These are phyloP conservation scores for Cymodocea nodosa DNA, from an alignment of 116 monocot species.

Conservation along the genomic window DNA sequence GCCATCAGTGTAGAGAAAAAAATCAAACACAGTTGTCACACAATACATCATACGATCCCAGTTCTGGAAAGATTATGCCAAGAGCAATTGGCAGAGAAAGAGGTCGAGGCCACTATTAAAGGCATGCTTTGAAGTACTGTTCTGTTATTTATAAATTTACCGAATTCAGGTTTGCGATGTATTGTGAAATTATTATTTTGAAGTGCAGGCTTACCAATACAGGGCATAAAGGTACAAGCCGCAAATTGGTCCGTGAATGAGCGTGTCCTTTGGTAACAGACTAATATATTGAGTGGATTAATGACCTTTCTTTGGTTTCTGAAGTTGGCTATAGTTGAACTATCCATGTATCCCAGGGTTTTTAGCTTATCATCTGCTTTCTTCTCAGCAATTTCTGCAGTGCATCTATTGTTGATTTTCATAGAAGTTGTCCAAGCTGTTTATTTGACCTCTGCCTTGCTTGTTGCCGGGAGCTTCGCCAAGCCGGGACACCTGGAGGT, in stretches of 20 bases:
- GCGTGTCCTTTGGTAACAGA: slow-evolving; percentile 41
- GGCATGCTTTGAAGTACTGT: slow-evolving; percentile 13
- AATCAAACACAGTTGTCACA: slow-evolving; percentile 19
- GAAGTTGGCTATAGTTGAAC: neutral
- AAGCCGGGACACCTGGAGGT: neutral
- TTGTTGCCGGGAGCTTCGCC: slow-evolving; percentile 58
- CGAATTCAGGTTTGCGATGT: neutral
- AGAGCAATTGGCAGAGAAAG: slow-evolving; percentile 52
- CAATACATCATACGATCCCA: slow-evolving; percentile 30
- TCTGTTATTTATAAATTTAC: neutral
- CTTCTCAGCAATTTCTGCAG: slow-evolving; percentile 48
- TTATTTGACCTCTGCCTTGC: slow-evolving; percentile 45
- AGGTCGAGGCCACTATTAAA: slow-evolving; percentile 38
- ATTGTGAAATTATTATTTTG: neutral
- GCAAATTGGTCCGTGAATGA: slow-evolving; percentile 25
- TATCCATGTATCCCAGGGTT: neutral
- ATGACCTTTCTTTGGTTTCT: neutral
- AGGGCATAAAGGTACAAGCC: slow-evolving; percentile 18
- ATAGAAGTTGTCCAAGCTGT: slow-evolving; percentile 58
- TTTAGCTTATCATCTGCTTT: neutral
- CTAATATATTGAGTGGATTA: neutral
- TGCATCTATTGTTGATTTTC: slow-evolving; percentile 36
- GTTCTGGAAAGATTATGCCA: slow-evolving; percentile 24
- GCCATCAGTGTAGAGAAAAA: slow-evolving; percentile 15
- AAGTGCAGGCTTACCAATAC: slow-evolving; percentile 7